Evolutionary conservation across 2,329 filamentous ascomycete species (phyloP).

Genomic region (Ophiostoma tasmaniense): DNA sequence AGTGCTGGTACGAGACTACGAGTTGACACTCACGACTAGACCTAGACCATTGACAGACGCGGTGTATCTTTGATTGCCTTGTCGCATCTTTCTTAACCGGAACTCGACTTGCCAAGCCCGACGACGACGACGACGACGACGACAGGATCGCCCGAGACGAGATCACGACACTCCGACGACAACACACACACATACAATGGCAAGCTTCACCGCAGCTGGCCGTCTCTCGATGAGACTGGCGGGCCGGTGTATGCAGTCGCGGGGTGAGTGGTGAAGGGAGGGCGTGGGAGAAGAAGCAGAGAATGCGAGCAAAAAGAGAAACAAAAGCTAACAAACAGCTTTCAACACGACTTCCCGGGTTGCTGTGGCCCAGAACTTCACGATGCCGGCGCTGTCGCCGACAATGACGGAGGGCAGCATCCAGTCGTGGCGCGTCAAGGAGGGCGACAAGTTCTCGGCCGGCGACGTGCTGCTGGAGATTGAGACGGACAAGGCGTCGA

Average conservation of each 20-base stretch:
- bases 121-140: neutral
- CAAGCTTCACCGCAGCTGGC: constrained; percentile 20
- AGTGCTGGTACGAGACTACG: neutral
- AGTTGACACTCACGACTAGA: neutral
- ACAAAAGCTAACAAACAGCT: constrained; percentile 36
- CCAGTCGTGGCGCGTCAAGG: constrained; percentile 74
- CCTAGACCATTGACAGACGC: neutral
- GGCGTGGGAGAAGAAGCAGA: neutral
- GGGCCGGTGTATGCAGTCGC: constrained; percentile 17
- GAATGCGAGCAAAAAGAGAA: neutral
- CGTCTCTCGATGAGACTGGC: constrained; percentile 23
- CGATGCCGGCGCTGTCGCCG: constrained; percentile 83
- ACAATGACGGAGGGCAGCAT: constrained; percentile 95
- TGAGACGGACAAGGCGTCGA: constrained; percentile 88
- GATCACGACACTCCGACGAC: neutral
- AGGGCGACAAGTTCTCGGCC: constrained; percentile 72
- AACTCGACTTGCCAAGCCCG: neutral
- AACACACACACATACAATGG: constrained; percentile 13
- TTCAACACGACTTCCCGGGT: constrained; percentile 54
- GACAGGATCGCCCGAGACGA: neutral
- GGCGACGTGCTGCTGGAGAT: constrained; percentile 87
- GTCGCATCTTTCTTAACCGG: neutral
- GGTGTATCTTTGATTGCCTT: neutral
- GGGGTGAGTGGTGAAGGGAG: constrained; percentile 13
- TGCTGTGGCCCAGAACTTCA: constrained; percentile 75